Base-by-base conservation (phyloP, 192 early-diverging fungal species). In the Obelidium mucronatum region DNA sequence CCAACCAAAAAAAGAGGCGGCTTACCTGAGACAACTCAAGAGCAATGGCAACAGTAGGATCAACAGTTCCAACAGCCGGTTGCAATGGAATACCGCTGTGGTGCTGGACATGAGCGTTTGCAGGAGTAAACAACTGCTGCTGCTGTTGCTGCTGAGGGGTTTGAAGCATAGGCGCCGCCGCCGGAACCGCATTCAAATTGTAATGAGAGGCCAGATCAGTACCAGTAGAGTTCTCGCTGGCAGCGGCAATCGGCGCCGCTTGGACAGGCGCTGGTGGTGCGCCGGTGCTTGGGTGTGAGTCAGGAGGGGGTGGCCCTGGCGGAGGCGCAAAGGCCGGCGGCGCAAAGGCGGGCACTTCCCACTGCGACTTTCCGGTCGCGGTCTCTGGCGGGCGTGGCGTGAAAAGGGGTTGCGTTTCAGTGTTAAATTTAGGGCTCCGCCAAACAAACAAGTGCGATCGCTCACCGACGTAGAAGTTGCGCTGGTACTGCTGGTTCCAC, bases 401-500 rank as follows among this genome's bases (percentile, higher is more conserved):
- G n/a, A n/a, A n/a, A n/a, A n/a, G n/a, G n/a, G n/a, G n/a, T n/a
- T 28, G 11, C 11, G 6, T 58, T 22, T 48, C 34, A 65, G 17
- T 0, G 8, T 26, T 19, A 15, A 37, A 19, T 37, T 13, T 39
- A 40, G 44, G 8, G 11, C 44, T 6, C 44, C 19, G 8, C 13
- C 17, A 28, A 26, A 31, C 22, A 28, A 11, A 58, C 24, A 58
- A 58, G 5, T 58, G 66, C 24, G 31, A 39, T 2, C 35, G 36
- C 72, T 76, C 39, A 79, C 79, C 77, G 55, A 82, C 81, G 42
- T 60, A 82, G 34, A 68, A 82, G 69, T 82, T 64, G 6, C 78
- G 56, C 11, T 79, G 40, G 66, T 82, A 76, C 28, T 73, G 42
- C 11, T 8, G 3, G 34, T 56, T 52, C 31, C 31, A 79, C 52